These are phyloP conservation scores for Penicillium roqueforti DNA, from an alignment of 495 filamentous ascomycete species.

Conservation along the genomic window DNA sequence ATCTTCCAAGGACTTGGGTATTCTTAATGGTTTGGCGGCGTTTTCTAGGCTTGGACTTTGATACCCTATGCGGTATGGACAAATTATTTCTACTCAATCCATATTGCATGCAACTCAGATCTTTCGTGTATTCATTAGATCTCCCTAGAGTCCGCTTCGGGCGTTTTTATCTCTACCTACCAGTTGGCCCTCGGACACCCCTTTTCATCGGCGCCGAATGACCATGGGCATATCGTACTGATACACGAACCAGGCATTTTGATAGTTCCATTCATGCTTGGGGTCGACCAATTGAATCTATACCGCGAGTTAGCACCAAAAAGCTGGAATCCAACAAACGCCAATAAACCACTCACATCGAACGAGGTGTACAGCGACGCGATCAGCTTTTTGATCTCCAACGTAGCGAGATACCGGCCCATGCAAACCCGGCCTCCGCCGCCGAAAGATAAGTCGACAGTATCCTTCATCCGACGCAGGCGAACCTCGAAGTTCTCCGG, in stretches of 20 bases:
- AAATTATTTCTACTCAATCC: constrained; percentile 9
- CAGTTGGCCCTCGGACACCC: too few species aligned
- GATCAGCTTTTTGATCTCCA: constrained; percentile 79
- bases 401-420: constrained; percentile 65
- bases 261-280: constrained; percentile 28
- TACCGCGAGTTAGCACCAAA: not conserved
- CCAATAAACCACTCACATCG: constrained; percentile 41
- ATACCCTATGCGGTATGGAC: constrained; percentile 27
- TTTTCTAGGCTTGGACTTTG: constrained; percentile 21
- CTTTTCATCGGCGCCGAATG: constrained; percentile 15
- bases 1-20: constrained; percentile 5
- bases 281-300: constrained; percentile 28
- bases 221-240: constrained; percentile 32
- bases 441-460: constrained; percentile 53
- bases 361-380: constrained; percentile 67
- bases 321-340: not conserved
- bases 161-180: too few species aligned
- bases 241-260: constrained; percentile 32
- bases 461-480: constrained; percentile 20
- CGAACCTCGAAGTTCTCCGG: constrained; percentile 15
- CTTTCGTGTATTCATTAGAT: constrained; percentile 10
- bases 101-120: constrained; percentile 12
- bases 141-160: not conserved
- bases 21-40: constrained; percentile 16
- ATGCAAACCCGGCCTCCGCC: constrained; percentile 64